These are phyloP conservation scores for Bryoerythrophyllum caledonicum DNA, from an alignment of 225 moss, liverwort and hornwort genomes.

Conservation along the genomic window DNA sequence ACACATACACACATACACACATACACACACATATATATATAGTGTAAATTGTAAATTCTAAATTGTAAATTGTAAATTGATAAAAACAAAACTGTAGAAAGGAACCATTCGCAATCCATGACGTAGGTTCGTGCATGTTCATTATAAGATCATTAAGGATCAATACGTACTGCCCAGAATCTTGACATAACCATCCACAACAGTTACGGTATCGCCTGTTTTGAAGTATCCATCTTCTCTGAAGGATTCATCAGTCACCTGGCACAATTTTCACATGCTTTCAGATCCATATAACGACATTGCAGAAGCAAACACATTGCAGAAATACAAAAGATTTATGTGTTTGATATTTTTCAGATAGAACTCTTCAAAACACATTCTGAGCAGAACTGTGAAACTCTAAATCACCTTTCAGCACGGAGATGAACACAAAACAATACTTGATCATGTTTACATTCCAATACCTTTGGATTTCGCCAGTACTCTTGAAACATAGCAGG, in stretches of 20 bases:
- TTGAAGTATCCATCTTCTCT: conserved; percentile 87
- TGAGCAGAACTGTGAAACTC: conserved; percentile 15
- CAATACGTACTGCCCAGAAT: conserved; percentile 82
- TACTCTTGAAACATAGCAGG: conserved; percentile 94
- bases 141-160: not conserved
- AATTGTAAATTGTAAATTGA: not conserved
- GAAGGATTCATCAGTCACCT: conserved; percentile 83
- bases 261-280: conserved; percentile 35
- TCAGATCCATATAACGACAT: conserved; percentile 21
- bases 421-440: conserved; percentile 5
- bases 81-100: not conserved
- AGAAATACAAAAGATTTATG: conserved; percentile 1
- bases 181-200: conserved; percentile 84
- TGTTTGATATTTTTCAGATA: not conserved
- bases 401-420: conserved; percentile 1
- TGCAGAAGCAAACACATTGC: conserved; percentile 12
- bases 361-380: not conserved
- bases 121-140: conserved; percentile 13
- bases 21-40: no score
- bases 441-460: conserved; percentile 6
- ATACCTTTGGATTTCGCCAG: conserved; percentile 87
- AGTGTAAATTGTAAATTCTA: no score
- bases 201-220: conserved; percentile 90
- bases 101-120: conserved; percentile 12
- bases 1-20: not conserved